Base-by-base conservation (phyloP, 495 filamentous ascomycete genomes). In the Penicillium canariense region DNA sequence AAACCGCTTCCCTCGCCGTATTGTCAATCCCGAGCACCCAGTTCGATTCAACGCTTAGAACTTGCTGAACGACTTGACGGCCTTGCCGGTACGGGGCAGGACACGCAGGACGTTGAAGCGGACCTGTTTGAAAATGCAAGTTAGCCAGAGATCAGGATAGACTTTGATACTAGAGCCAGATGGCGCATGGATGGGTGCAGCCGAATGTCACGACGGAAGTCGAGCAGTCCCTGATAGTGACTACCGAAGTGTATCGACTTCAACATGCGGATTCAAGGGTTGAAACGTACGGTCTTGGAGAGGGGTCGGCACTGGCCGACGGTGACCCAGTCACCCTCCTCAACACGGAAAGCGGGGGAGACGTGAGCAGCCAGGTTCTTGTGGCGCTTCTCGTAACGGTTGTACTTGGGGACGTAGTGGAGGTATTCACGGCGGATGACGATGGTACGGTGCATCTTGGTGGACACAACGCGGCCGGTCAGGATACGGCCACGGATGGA, bases 341-440 rank as follows among this genome's bases (percentile, higher is more conserved):
- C 89, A 68, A 97, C 91, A 94, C 94, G 94, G 89, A 99, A 99
- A 75, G 93, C 93, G 67, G 94, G 94, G 53, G 91, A 96, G 58
- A 97, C 94, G 84, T 99, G 94, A 58, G 93, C 95, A 63, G 94
- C 88, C 39, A 99, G 81, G 85, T 99, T 99, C 88, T 96, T 97
- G 86, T 99, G 94, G 70, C 94, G 83, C 84, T 96, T 97, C 89
- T 99, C 95, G 79, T 99, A 99, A 85, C 94, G 87, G 72, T 88
- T 81, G 84, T 97, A 97, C 80, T 97, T 97, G 72, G 92, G 92
- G 73, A 97, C 85, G 85, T 89, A 97, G 85, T 97, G 94, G 62
- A 98, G 92, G 83, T 97, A 99, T 84, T 99, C 95, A 77, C 94
- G 90, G 76, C 94, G 95, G 84, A 99, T 96, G 83, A 97, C 85